These are phyloP conservation scores for Ceratocystis variospora DNA, from an alignment of 2,329 filamentous ascomycete genomes.

Conservation along the genomic window DNA sequence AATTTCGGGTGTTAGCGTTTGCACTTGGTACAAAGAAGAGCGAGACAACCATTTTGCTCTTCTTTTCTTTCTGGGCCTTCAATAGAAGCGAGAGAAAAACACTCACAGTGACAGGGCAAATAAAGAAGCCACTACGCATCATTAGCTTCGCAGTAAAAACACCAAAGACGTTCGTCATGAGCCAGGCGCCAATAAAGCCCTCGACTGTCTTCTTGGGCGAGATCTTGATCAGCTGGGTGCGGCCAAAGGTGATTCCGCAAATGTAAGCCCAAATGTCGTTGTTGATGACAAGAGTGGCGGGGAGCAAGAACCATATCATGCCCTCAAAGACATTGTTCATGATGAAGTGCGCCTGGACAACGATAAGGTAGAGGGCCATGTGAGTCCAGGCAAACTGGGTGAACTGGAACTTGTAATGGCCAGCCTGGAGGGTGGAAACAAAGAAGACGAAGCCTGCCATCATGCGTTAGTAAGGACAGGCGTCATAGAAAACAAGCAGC, in stretches of 20 bases:
- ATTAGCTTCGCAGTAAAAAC: slow-evolving; percentile 69
- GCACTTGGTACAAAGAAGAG: too few species aligned
- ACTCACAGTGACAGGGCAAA: slow-evolving; percentile 79
- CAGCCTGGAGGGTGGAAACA: slow-evolving; percentile 83
- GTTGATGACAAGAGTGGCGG: slow-evolving; percentile 85
- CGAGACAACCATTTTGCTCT: too few species aligned
- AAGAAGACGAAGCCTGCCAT: slow-evolving; percentile 87
- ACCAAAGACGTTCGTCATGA: slow-evolving; percentile 83
- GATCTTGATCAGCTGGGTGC: slow-evolving; percentile 92
- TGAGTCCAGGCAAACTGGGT: slow-evolving; percentile 99
- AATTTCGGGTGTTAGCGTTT: slow-evolving; percentile 8
- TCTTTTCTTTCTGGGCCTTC: too few species aligned
- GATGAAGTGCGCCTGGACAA: slow-evolving; percentile 95
- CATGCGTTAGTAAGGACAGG: too few species aligned
- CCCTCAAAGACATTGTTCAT: slow-evolving; percentile 99
- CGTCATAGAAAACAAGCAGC: slow-evolving; percentile 23
- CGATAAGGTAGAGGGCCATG: slow-evolving; percentile 96
- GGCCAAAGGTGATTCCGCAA: slow-evolving; percentile 90
- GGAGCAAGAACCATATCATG: slow-evolving; percentile 99
- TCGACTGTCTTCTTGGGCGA: slow-evolving; percentile 99
- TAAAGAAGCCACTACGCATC: slow-evolving; percentile 90
- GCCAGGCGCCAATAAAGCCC: slow-evolving; percentile 90
- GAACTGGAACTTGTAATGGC: slow-evolving; percentile 97
- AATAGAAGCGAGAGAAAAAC: background rate
- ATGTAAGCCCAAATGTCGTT: slow-evolving; percentile 99